Evolutionary conservation across 352 stramenopile species (phyloP), one percentile per base, ranked within the genome.

Genomic region (Pythium phragmiticola): DNA sequence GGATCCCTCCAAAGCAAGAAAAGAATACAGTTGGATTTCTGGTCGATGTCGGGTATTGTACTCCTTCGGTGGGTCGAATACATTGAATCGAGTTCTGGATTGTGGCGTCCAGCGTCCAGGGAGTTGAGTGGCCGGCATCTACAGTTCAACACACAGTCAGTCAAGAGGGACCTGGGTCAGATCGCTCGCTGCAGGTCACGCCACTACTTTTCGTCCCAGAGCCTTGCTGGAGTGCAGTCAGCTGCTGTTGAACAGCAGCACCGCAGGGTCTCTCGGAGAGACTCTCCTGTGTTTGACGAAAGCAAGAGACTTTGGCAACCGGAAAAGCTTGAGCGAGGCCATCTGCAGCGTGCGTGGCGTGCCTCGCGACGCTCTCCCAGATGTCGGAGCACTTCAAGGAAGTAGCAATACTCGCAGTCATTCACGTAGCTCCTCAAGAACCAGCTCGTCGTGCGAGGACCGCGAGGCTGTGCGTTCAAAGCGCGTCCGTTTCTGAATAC

Each of bases 201-300:
- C 75, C 76, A 7, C 51, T 63, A 4, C 26, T 30, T 30, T 46
- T 83, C 26, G 69, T 83, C 37, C 74, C 77, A 7, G 76, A 62
- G 4, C 60, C 63, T 11, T 62, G 62, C 30, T 72, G 74, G 41
- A 63, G 6, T 60, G 77, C 14, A 53, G 55, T 28, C 50, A 62
- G 12, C 21, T 79, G 70, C 48, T 57, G 30, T 30, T 79, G 3
- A 30, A 78, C 37, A 43, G 34, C 9, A 56, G 63, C 11, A 67
- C 70, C 14, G 61, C 30, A 73, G 16, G 37, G 43, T 76, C n/a
- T 54, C 69, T 21, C 21, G 21, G 21, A 21, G 21, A 21, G 21
- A 21, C 21, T 21, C 21, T 23, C 62, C 64, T 1, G 69, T 66
- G 12, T 60, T 52, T n/a, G 41, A 70, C 47, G 59, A 60, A 67